phyloP scores from a whole-genome alignment of 2,329 filamentous ascomycete genomes.

The Diaporthe amygdali region DNA sequence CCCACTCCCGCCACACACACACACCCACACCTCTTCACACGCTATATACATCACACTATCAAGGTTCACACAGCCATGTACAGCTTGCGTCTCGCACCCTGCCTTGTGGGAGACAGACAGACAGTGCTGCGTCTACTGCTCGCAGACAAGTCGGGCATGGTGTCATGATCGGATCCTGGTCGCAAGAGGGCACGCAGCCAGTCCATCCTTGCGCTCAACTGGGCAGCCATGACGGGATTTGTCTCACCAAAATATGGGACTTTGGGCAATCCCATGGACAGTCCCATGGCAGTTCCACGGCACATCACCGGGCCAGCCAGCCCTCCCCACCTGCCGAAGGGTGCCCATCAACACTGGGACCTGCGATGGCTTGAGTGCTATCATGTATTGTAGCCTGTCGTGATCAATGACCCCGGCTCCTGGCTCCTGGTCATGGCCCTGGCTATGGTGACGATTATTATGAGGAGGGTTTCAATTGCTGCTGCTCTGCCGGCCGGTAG shows the following conservation, averaged over 20 bases:
- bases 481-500: not conserved
- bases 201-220: not conserved
- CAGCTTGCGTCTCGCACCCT: not conserved
- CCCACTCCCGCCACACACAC: constrained; percentile 9
- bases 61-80: not conserved
- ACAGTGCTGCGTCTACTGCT: not conserved
- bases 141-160: not conserved
- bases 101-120: not conserved
- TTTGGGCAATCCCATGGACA: constrained; percentile 16
- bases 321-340: not conserved
- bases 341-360: not conserved
- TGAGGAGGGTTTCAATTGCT: not conserved
- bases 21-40: not conserved
- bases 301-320: constrained; percentile 11
- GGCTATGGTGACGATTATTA: not conserved
- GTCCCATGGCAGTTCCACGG: not conserved
- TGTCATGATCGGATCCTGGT: constrained; percentile 2
- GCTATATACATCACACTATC: constrained; percentile 1
- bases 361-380: not conserved
- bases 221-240: constrained; percentile 7
- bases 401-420: not conserved
- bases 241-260: constrained; percentile 15
- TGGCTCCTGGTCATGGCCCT: not conserved
- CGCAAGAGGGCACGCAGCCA: not conserved
- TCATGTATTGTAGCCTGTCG: not conserved